phyloP scores from a whole-genome alignment of 345 rosid species.

The Ricinus communis region DNA sequence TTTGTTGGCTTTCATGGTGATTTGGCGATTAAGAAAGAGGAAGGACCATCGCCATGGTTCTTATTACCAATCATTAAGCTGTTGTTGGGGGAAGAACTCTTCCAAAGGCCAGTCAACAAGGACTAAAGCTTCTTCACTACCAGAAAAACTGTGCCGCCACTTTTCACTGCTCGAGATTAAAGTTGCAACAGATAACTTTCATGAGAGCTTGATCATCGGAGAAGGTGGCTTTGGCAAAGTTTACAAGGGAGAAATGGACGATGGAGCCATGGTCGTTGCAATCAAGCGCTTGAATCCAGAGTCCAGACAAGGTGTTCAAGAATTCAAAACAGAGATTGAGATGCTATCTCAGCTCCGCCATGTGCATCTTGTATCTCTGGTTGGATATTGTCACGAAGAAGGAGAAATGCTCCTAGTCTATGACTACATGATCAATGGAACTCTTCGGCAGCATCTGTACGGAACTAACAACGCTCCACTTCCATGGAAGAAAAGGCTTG shows the following conservation, averaged over 20 bases:
- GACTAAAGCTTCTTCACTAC: background rate
- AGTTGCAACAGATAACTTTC: constrained; percentile 3
- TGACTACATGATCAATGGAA: constrained; percentile 5
- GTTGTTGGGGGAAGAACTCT: background rate
- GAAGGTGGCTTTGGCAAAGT: constrained; percentile 3
- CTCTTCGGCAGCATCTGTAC: constrained; percentile 7
- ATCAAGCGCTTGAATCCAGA: constrained; percentile 8
- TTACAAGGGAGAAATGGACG: background rate
- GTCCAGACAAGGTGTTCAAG: background rate
- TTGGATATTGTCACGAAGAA: constrained; percentile 62
- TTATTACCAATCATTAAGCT: too few relatives aligned
- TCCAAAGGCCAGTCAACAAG: background rate
- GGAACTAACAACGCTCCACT: background rate
- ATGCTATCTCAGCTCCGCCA: constrained; percentile 14
- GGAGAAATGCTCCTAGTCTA: constrained; percentile 6
- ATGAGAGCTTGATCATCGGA: background rate
- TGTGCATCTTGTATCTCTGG: constrained; percentile 75
- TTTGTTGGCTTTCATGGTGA: too few relatives aligned
- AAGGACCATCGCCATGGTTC: too few relatives aligned
- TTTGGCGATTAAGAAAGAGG: background rate
- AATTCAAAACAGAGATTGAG: constrained; percentile 14
- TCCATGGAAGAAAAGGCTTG: constrained; percentile 8
- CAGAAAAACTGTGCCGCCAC: constrained; percentile 8
- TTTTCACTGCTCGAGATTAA: background rate
- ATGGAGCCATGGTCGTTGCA: background rate